Percentiles rank a stretch among this genome's conserved stretches.
phyloP scores from a whole-genome alignment of 2,329 filamentous ascomycete genomes.

The Pseudogymnoascus sp. region DNA sequence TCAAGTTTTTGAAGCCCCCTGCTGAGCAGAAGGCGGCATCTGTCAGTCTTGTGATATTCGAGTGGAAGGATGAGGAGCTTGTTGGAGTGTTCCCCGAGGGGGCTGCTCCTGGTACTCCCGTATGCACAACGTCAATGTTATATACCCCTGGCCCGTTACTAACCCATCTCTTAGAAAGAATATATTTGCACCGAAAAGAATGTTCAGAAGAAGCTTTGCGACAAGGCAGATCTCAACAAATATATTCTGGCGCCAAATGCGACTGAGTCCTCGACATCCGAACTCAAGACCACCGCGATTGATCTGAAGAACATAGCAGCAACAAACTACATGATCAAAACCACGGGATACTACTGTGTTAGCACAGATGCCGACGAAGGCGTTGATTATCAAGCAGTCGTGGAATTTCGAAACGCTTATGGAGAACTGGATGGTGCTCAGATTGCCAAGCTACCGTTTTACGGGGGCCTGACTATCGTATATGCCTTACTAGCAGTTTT shows the following conservation, averaged over 20 bases:
- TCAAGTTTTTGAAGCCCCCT: slow-evolving; percentile 60
- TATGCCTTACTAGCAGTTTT: slow-evolving; percentile 81
- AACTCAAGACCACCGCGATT: slow-evolving; percentile 72
- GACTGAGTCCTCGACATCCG: slow-evolving; percentile 57
- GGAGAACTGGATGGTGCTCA: slow-evolving; percentile 92
- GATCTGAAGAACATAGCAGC: slow-evolving; percentile 66
- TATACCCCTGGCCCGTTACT: slow-evolving; percentile 21
- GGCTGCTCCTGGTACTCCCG: slow-evolving; percentile 17
- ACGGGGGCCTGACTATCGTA: slow-evolving; percentile 85
- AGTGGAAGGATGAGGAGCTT: slow-evolving; percentile 78
- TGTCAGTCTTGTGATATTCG: slow-evolving; percentile 82
- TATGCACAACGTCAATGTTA: background rate
- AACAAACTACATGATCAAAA: slow-evolving; percentile 75
- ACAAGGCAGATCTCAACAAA: slow-evolving; percentile 66
- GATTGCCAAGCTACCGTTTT: slow-evolving; percentile 95
- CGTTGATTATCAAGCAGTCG: slow-evolving; percentile 63
- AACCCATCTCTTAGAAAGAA: slow-evolving; percentile 39
- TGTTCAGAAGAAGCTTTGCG: slow-evolving; percentile 63
- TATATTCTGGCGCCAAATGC: slow-evolving; percentile 77
- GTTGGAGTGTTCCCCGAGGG: slow-evolving; percentile 59
- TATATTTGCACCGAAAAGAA: slow-evolving; percentile 70
- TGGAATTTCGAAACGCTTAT: slow-evolving; percentile 92
- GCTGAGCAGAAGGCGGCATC: slow-evolving; percentile 50
- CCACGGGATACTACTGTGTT: slow-evolving; percentile 95
- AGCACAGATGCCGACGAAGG: slow-evolving; percentile 60